Base-by-base conservation (phyloP, 108 stramenopile species). In the Nitzschia palea region DNA sequence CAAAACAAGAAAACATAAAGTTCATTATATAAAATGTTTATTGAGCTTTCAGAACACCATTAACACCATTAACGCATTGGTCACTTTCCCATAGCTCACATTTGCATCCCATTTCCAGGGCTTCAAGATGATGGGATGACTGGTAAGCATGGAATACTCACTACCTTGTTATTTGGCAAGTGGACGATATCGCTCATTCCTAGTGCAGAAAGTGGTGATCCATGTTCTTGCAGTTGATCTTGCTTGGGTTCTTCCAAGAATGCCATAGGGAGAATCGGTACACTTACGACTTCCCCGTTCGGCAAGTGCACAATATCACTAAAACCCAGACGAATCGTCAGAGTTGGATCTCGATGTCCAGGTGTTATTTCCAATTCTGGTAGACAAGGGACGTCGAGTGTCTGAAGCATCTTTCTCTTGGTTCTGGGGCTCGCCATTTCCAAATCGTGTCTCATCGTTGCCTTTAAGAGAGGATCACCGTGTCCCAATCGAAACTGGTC, bases 381-480 rank as follows among this genome's bases (percentile, higher is more conserved):
- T n/a, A n/a, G n/a, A n/a, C n/a, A n/a, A n/a, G n/a, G n/a, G n/a
- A n/a, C n/a, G n/a, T 44, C 47, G 43, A 30, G 44, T 27, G 8
- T 47, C 14, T 47, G 20, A n/a, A 37, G 8, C 4, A 37, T 32
- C 54, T 29, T 27, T 29, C 10, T 47, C 35, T 63, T 44, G 25
- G 10, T 45, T 12, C 36, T 33, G 12, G 28, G 42, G 30, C 28
- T 44, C 18, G 62, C 45, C 43, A 30, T 29, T 36, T 4, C 43
- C 5, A 28, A 30, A 8, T 42, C 28, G 30, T 65, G 43, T 20
- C 44, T 20, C 23, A 68, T 18, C 1, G 18, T 45, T 4, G 67
- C 67, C 32, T 68, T 20, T 42, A 68, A 23, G 29, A 68, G 55
- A 6, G 67, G 67, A 45, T 68, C 67, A 20, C 67, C 67, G 31